These are phyloP conservation scores for Annulohypoxylon maeteangense DNA, from an alignment of 495 filamentous ascomycete genomes.

Conservation along the genomic window DNA sequence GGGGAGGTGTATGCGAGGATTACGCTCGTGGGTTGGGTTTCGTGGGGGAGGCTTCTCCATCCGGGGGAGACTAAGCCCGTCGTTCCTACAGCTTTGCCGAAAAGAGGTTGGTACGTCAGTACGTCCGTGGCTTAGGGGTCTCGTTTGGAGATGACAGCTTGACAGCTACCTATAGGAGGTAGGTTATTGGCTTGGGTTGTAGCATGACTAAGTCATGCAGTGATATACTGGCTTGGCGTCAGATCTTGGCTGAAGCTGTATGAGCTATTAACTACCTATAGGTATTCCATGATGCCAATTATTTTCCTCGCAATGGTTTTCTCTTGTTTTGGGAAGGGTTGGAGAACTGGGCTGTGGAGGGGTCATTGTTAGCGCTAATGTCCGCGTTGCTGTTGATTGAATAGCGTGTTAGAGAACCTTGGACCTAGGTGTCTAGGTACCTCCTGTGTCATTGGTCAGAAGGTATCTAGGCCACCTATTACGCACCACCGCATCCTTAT, in stretches of 20 bases:
- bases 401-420: background rate
- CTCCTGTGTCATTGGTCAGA: too few relatives aligned
- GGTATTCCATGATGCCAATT: background rate
- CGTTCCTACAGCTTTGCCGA: constrained; percentile 29
- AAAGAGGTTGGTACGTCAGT: constrained; percentile 26
- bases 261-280: background rate
- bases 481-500: too few relatives aligned
- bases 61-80: constrained; percentile 26
- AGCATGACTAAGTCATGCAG: constrained; percentile 28
- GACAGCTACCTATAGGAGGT: background rate
- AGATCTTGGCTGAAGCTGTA: background rate
- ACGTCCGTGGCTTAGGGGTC: constrained; percentile 6
- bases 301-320: background rate
- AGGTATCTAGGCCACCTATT: too few relatives aligned
- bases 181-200: background rate
- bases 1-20: constrained; percentile 10
- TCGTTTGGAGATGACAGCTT: constrained; percentile 6
- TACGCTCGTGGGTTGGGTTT: constrained; percentile 11
- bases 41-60: constrained; percentile 35
- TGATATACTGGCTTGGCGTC: background rate
- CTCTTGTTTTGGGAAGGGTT: background rate
- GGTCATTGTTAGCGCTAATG: background rate
- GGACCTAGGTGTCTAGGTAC: too few relatives aligned
- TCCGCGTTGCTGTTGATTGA: background rate
- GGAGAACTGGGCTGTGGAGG: background rate